phyloP scores from a whole-genome alignment of 352 stramenopile genomes.

The Phytophthora ramorum region DNA sequence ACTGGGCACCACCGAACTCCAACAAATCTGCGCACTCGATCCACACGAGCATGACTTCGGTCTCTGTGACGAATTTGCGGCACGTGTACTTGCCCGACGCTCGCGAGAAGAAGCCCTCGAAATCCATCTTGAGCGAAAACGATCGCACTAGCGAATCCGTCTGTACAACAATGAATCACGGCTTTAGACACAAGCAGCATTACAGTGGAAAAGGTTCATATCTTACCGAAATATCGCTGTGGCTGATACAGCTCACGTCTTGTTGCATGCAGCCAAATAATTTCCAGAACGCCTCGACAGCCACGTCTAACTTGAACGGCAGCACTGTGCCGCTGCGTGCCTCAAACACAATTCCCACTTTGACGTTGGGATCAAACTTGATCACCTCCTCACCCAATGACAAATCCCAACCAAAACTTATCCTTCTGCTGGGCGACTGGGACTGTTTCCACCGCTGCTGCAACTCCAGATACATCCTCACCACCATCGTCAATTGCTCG shows the following conservation, averaged over 20 bases:
- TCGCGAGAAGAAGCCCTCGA: background rate
- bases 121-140: background rate
- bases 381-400: constrained; percentile 2
- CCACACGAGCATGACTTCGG: constrained; percentile 42
- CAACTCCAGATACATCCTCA: constrained; percentile 9
- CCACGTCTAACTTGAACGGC: constrained; percentile 13
- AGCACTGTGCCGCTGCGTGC: background rate
- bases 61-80: constrained; percentile 43
- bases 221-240: constrained; percentile 8
- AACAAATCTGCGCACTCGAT: constrained; percentile 21
- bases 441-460: background rate
- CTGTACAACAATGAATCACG: background rate
- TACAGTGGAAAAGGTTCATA: no score
- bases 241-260: background rate
- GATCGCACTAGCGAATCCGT: constrained; percentile 6
- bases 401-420: constrained; percentile 7
- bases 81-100: constrained; percentile 3
- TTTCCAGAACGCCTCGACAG: constrained; percentile 9
- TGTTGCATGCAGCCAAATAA: background rate
- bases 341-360: constrained; percentile 13
- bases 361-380: background rate
- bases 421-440: background rate
- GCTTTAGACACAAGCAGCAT: background rate
- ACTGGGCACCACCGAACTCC: no score
- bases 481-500: constrained; percentile 2